Evolutionary conservation across 805 yeast species (phyloP), one percentile per base, ranked within the genome.

Genomic region (Isabelozyma heimii): DNA sequence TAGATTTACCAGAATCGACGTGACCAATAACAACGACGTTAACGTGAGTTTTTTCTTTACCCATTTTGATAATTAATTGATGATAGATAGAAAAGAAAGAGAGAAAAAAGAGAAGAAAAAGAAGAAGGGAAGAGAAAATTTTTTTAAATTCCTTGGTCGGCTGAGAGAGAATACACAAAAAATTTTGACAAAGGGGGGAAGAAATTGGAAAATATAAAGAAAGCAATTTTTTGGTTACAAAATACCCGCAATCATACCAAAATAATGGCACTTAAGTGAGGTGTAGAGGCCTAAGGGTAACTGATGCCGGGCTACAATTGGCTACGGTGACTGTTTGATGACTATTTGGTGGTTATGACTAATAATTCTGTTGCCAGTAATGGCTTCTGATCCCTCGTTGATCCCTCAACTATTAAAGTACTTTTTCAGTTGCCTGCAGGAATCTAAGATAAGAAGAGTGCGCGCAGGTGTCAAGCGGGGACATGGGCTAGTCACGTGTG

Each of bases 1-100:
- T 91, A 61, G 97, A 92, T 51, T 62, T 67, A 70, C 76, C 76
- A 70, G 97, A 91, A 82, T 92, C 98, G 97, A 94, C 98, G 96
- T 92, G 98, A 81, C 98, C 99, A 80, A 92, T 92, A 76, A 94
- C 98, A 80, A 94, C 99, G 82, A 92, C 96, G 97, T 92, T 92
- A 84, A 92, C 89, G 89, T 92, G 98, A 80, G 83, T 72, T 87
- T 92, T 91, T 73, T 85, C 97, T 81, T 90, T 90, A 85, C 97
- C 97, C 96, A 72, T 73, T 27, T 42, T 42, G 35, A 12, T 15
- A 15, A 26, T 42, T 20, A 16, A 30, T 27, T 20, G 27, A 15
- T 27, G 17, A 24, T 12, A 40, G 38, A 14, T 17, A 38, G 20
- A 8, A 38, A 37, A 24, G 43, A 42, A 27, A 14, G 20, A 42